Conservation (phyloP, 2,329 filamentous ascomycete species). For the Aspergillus phoenicis region DNA sequence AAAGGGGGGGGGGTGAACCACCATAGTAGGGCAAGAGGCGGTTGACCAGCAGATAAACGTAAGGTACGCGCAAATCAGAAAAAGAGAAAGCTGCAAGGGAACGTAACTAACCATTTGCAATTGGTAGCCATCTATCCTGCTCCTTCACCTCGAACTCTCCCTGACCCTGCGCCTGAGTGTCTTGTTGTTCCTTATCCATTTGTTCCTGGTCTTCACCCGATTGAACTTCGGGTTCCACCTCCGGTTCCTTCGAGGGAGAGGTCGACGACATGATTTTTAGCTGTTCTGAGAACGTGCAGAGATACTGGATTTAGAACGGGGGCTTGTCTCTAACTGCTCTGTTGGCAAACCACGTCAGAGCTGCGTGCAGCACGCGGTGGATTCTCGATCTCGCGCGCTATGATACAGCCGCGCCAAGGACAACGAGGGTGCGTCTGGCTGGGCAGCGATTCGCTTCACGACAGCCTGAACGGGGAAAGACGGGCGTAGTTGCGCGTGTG, state of each 20-base stretch:
- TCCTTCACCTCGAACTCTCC: slow-evolving; percentile 99
- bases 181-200: slow-evolving; percentile 72
- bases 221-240: slow-evolving; percentile 90
- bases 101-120: slow-evolving; percentile 94
- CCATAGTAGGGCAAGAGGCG: slow-evolving; percentile 33
- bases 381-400: slow-evolving; percentile 29
- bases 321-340: slow-evolving; percentile 38
- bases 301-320: slow-evolving; percentile 39
- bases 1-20: slow-evolving; percentile 34
- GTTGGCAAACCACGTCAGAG: slow-evolving; percentile 52
- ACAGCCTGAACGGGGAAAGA: slow-evolving; percentile 32
- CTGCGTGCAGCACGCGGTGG: slow-evolving; percentile 31
- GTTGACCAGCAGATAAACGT: slow-evolving; percentile 34
- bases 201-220: slow-evolving; percentile 88
- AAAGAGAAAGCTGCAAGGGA: slow-evolving; percentile 39
- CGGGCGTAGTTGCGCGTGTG: slow-evolving; percentile 29
- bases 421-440: slow-evolving; percentile 34
- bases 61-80: slow-evolving; percentile 58
- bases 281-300: slow-evolving; percentile 39
- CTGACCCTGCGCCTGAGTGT: slow-evolving; percentile 69
- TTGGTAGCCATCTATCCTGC: slow-evolving; percentile 98
- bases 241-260: slow-evolving; percentile 84
- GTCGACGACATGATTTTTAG: slow-evolving; percentile 91
- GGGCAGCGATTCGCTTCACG: slow-evolving; percentile 44
- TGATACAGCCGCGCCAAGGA: slow-evolving; percentile 26